Percentiles rank a stretch among this genome's conserved stretches.
Conservation (phyloP, 495 filamentous ascomycete genomes). For the Lepraria neglecta region DNA sequence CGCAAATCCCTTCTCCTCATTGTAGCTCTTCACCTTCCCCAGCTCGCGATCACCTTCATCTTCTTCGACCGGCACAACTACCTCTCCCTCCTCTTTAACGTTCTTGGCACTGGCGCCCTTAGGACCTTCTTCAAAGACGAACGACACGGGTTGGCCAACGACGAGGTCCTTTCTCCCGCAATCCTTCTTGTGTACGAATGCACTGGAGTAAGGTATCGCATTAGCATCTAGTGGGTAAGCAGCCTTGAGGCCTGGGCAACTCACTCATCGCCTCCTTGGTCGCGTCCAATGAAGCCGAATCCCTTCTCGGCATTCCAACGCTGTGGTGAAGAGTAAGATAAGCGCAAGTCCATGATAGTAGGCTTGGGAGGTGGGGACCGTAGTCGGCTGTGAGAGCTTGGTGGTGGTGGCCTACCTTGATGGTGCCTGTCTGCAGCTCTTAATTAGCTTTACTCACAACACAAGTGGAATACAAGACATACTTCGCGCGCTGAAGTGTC, state of each 20-base stretch:
- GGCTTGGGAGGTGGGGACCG: not conserved
- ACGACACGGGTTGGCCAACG: slow-evolving; percentile 18
- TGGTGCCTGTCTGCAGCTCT: slow-evolving; percentile 9
- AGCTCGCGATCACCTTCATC: slow-evolving; percentile 20
- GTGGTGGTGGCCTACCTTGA: slow-evolving; percentile 9
- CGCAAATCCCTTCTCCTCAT: slow-evolving; percentile 19
- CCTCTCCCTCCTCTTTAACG: slow-evolving; percentile 15
- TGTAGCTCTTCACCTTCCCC: slow-evolving; percentile 21
- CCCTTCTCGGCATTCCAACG: slow-evolving; percentile 21
- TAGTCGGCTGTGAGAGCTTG: not conserved
- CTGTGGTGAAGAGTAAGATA: not conserved
- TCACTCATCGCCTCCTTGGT: slow-evolving; percentile 11
- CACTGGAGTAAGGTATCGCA: not conserved
- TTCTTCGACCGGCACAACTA: slow-evolving; percentile 7
- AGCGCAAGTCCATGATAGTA: not conserved
- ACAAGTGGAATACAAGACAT: not conserved
- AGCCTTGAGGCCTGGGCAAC: not conserved
- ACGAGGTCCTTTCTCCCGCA: slow-evolving; percentile 16
- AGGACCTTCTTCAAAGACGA: slow-evolving; percentile 16
- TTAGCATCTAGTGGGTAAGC: not conserved
- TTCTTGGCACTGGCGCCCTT: slow-evolving; percentile 20
- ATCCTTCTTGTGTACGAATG: slow-evolving; percentile 19
- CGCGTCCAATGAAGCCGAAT: slow-evolving; percentile 19
- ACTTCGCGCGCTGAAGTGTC: slow-evolving; percentile 3
- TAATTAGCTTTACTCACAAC: slow-evolving; percentile 1